Evolutionary conservation across 768 basidiomycete species (phyloP), one percentile per base, ranked within the genome.

Genomic region (Tephrocybe rancida): DNA sequence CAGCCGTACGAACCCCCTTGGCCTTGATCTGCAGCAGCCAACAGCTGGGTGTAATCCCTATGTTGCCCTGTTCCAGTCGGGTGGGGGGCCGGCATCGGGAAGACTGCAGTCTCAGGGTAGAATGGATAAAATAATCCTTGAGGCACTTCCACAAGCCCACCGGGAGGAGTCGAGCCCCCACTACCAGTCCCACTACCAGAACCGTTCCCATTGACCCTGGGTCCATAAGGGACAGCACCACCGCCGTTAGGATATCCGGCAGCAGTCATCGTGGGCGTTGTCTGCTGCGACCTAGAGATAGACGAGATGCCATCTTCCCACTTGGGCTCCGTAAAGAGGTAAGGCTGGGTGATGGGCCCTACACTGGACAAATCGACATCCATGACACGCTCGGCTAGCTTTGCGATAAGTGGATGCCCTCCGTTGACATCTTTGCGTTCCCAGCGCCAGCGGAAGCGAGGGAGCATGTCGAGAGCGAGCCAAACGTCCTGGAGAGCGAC

Each of bases 401-500:
- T 87, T 13, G 88, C 83, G 54, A 92, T 90, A 47, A 92, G 81
- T n/a, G 92, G 91, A 61, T 92, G 90, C 1, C 85, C 86, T 39
- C 88, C 89, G 39, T 85, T 85, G 50, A 83, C 70, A 64, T 93
- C 91, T 66, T 87, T 91, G 48, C 92, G 83, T 64, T 92, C 90
- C 92, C 92, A 94, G 57, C 92, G 85, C 92, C 92, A 94, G 46
- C 92, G 85, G 81, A 93, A 89, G 27, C 86, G 86, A 2, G 92
- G 92, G 10, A 93, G 82, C 84, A 92, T 89, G 67, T 92, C 87
- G 19, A 94, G 83, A 25, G 92, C 92, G 67, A 90, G 82, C 85
- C 88, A 90, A 32, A 94, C 81, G 62, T 94, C 92, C 69, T 92
- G 88, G 25, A 90, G 73, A 34, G 87, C 90, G 34, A 83, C 81